These are phyloP conservation scores for Clavulina sp. DNA, from an alignment of 768 basidiomycete species.

Conservation along the genomic window DNA sequence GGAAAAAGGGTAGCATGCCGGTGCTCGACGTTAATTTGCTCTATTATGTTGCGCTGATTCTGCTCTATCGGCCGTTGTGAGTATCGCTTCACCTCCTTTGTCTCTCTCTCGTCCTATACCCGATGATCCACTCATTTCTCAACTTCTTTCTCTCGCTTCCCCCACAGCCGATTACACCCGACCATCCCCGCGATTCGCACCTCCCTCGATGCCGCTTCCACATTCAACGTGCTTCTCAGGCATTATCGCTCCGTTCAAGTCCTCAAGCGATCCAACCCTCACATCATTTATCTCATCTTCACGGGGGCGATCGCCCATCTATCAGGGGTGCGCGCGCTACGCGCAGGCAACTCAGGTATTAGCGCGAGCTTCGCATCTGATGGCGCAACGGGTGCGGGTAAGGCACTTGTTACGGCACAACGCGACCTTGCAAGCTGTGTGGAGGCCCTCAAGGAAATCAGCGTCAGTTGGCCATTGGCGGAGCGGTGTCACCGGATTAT, in stretches of 20 bases:
- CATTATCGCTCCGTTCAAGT: not conserved
- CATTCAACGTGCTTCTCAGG: not conserved
- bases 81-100: not conserved
- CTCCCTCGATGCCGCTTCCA: not conserved
- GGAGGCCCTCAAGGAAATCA: not conserved
- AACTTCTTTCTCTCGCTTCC: no score
- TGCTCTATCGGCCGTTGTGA: not conserved
- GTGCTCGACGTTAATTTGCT: not conserved
- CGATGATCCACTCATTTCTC: no score
- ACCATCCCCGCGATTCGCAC: not conserved
- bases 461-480: not conserved
- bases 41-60: not conserved
- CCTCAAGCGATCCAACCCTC: not conserved
- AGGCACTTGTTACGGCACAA: no score
- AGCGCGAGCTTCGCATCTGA: not conserved
- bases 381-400: not conserved
- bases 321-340: not conserved
- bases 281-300: not conserved
- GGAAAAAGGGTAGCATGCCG: not conserved
- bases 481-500: conserved; percentile 1
- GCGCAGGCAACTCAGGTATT: not conserved
- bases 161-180: not conserved
- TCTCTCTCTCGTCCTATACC: no score
- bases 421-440: not conserved
- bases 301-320: not conserved